Base-by-base conservation (phyloP, 1,139 yeast species). In the Diutina rugosa region DNA sequence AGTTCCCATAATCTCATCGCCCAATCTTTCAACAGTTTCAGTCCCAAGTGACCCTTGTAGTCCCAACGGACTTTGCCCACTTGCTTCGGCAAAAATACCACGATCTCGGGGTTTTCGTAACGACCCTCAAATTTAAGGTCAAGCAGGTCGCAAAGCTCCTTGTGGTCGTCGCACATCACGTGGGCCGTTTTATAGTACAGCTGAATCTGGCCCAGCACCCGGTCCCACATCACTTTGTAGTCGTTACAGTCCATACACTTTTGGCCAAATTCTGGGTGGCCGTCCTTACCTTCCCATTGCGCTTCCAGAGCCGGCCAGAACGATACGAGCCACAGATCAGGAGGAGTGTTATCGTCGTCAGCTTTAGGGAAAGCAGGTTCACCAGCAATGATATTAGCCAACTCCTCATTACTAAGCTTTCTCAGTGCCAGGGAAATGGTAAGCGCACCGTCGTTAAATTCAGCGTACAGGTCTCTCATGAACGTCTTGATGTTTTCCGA, bases 301-400 rank as follows among this genome's bases (percentile, higher is more conserved):
- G 76, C 65, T 55, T 74, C 71, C 2, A 74, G 67, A 2, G 84
- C 71, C 1, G 90, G 89, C 79, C 85, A 85, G 59, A 86, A 82
- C 26, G 87, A 77, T 4, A 87, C 76, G 60, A 86, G 70, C 55
- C 72, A 67, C 1, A 90, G 87, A 51, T 57, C 60, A 7, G 29
- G 46, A 3, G 69, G 65, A 4, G 66, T 69, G 1, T 47, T 26
- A 6, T 30, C 51, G 14, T 47, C 51, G 3, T 26, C 38, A 2
- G 38, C 35, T 10, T 14, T 14, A 7, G 26, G 41, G 18, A 12
- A 14, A 4, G 32, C 53, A 5, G 44, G 53, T 21, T 75, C 71
- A 0, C 88, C 88, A 0, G 79, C 78, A 12, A 80, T 69, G 6
- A 77, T 64, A 30, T 70, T 66, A 56, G 78, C 57, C 58, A 81